phyloP scores from a whole-genome alignment of 371 early-diverging fungal genomes.

The Actinomucor elegans region DNA sequence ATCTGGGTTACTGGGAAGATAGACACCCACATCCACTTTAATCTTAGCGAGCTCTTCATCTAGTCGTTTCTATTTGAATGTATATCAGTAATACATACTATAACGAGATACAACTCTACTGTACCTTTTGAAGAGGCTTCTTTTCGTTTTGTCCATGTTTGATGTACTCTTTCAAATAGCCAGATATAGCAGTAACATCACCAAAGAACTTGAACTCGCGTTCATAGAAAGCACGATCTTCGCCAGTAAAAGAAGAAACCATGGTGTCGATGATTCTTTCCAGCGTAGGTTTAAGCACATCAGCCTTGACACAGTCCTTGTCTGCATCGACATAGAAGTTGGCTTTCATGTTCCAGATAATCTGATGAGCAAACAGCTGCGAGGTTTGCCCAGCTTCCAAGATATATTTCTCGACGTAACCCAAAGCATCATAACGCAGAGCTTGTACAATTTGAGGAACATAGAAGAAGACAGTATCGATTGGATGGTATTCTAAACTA shows the following conservation, averaged over 20 bases:
- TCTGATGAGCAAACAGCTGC: constrained; percentile 98
- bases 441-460: constrained; percentile 99
- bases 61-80: constrained; percentile 49
- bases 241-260: constrained; percentile 75
- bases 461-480: constrained; percentile 96
- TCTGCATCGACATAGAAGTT: constrained; percentile 88
- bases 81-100: neutral
- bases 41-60: constrained; percentile 97
- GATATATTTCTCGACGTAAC: constrained; percentile 93
- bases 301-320: constrained; percentile 75
- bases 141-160: constrained; percentile 93
- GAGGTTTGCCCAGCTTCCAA: constrained; percentile 89
- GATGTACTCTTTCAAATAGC: constrained; percentile 94
- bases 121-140: constrained; percentile 71
- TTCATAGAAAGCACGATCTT: constrained; percentile 87
- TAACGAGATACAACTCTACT: no score
- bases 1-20: constrained; percentile 98
- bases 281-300: constrained; percentile 82
- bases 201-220: constrained; percentile 95
- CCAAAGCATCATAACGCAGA: constrained; percentile 81
- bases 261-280: constrained; percentile 87
- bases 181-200: constrained; percentile 96
- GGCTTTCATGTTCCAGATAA: constrained; percentile 99
- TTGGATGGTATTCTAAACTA: constrained; percentile 83
- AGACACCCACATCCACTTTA: constrained; percentile 95